Evolutionary conservation across 331 rosid genomes (phyloP).

Genomic region (Acacia concinna): DNA sequence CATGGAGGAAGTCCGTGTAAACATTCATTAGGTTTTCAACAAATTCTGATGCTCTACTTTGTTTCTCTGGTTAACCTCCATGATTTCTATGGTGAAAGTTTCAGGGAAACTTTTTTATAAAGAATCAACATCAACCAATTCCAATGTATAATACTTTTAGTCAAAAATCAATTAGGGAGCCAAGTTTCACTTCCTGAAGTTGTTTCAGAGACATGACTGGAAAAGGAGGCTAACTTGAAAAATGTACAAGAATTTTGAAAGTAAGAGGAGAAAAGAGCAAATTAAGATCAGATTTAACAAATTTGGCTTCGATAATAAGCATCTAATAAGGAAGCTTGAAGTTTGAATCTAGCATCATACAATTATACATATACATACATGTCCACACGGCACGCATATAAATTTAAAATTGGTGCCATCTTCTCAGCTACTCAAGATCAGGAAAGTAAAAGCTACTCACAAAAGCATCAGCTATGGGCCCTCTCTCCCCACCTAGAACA

Average conservation of each 20-base stretch:
- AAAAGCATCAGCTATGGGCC: conserved; percentile 81
- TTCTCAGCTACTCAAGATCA: background rate
- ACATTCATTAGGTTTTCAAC: background rate
- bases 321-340: background rate
- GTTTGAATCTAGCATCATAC: background rate
- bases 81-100: conserved; percentile 1
- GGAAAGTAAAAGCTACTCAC: conserved; percentile 48
- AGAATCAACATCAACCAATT: background rate
- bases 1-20: background rate
- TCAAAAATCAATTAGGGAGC: background rate
- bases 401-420: background rate
- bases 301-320: conserved; percentile 7
- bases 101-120: background rate
- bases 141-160: background rate
- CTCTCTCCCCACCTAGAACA: conserved; percentile 78
- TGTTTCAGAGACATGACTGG: conserved; percentile 7
- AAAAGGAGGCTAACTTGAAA: background rate
- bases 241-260: background rate
- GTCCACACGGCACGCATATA: background rate
- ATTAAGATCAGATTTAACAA: conserved; percentile 1
- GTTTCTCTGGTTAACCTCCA: conserved; percentile 8
- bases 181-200: background rate
- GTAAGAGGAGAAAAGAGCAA: background rate
- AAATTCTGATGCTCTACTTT: background rate
- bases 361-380: background rate